Conservation (phyloP, 441 rosid species). For the Raphanus hybrid region DNA sequence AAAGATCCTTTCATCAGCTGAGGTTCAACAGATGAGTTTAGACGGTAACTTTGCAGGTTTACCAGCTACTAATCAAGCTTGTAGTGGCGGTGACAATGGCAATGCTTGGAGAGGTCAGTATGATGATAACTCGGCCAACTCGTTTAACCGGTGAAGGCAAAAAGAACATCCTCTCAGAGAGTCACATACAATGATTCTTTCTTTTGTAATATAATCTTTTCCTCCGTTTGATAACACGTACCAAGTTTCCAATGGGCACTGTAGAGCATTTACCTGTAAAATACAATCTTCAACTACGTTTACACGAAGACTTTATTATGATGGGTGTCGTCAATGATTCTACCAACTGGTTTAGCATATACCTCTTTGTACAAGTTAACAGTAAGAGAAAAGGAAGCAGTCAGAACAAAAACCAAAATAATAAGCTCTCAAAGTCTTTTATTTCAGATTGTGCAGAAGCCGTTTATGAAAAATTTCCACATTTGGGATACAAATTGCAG, state of each 20-base stretch:
- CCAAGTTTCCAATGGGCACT: slow-evolving; percentile 33
- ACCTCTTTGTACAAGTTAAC: not conserved
- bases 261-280: slow-evolving; percentile 41
- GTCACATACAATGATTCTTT: slow-evolving; percentile 24
- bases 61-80: slow-evolving; percentile 74
- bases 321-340: not conserved
- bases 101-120: slow-evolving; percentile 88
- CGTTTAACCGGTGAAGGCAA: slow-evolving; percentile 70
- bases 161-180: not conserved
- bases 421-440: slow-evolving; percentile 31
- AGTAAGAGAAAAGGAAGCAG: not conserved
- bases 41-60: slow-evolving; percentile 82
- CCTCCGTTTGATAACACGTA: slow-evolving; percentile 19
- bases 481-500: slow-evolving; percentile 37
- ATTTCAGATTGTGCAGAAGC: slow-evolving; percentile 30
- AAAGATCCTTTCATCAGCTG: slow-evolving; percentile 90
- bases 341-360: not conserved
- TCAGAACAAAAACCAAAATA: not conserved
- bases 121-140: slow-evolving; percentile 83
- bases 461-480: slow-evolving; percentile 37
- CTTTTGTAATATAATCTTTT: slow-evolving; percentile 30
- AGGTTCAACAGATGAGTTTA: slow-evolving; percentile 97
- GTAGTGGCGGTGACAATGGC: slow-evolving; percentile 86
- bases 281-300: slow-evolving; percentile 21
- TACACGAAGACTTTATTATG: slow-evolving; percentile 4